These are phyloP conservation scores for Apostasia shenzhenica DNA, from an alignment of 106 monocot genomes.

Conservation along the genomic window DNA sequence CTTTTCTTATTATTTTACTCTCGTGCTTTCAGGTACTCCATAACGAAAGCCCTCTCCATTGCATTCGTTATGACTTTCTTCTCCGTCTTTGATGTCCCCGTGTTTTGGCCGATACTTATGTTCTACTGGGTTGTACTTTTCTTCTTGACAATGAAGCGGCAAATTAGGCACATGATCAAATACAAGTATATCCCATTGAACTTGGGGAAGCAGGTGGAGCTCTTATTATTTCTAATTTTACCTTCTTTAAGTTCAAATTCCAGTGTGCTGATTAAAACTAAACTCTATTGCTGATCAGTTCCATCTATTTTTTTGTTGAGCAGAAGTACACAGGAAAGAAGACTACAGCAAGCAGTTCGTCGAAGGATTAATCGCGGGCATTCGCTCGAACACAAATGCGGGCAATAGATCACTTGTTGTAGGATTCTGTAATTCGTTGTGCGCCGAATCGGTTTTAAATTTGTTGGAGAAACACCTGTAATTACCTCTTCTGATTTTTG, in stretches of 20 bases:
- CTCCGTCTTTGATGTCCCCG: slow-evolving; percentile 77
- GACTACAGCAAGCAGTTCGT: neutral
- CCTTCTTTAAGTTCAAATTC: neutral
- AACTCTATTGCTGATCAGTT: too few relatives aligned
- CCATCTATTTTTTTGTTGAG: neutral
- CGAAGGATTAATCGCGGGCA: neutral
- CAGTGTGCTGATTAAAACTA: too few relatives aligned
- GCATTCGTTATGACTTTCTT: slow-evolving; percentile 81
- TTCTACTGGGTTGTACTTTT: slow-evolving; percentile 79
- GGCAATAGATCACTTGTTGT: too few relatives aligned
- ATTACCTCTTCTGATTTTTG: too few relatives aligned
- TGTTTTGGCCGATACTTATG: slow-evolving; percentile 79
- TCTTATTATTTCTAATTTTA: neutral
- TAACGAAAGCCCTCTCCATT: slow-evolving; percentile 61
- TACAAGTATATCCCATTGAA: slow-evolving; percentile 59
- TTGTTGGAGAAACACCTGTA: too few relatives aligned
- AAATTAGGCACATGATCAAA: slow-evolving; percentile 75
- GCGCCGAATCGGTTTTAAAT: too few relatives aligned
- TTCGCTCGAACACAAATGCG: too few relatives aligned
- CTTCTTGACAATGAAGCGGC: slow-evolving; percentile 69
- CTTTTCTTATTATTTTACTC: too few relatives aligned
- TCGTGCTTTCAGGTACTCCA: slow-evolving; percentile 48
- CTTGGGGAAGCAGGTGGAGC: slow-evolving; percentile 57
- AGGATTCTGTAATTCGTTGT: too few relatives aligned
- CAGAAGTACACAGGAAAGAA: slow-evolving; percentile 8